These are phyloP conservation scores for Pseudogymnoascus pannorum DNA, from an alignment of 2,329 filamentous ascomycete species.

Conservation along the genomic window DNA sequence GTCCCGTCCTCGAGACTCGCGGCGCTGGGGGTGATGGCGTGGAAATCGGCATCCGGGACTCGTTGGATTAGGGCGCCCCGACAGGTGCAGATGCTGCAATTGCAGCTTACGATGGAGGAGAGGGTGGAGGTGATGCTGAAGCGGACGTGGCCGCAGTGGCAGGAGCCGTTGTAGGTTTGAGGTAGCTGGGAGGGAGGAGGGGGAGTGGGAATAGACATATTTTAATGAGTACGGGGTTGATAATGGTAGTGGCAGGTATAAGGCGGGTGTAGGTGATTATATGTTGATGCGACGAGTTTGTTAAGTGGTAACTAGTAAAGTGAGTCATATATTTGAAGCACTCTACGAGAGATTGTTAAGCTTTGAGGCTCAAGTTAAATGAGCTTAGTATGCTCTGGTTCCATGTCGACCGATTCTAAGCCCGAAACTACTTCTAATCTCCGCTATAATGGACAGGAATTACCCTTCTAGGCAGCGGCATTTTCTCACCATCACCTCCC, in stretches of 20 bases:
- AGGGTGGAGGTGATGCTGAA: not conserved
- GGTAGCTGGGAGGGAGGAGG: not conserved
- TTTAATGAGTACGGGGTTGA: not conserved
- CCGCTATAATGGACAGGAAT: too few relatives aligned
- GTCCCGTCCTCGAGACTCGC: not conserved
- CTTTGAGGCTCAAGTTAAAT: not conserved
- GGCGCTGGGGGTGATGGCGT: not conserved
- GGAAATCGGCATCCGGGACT: not conserved
- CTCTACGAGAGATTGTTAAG: not conserved
- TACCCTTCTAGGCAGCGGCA: too few relatives aligned
- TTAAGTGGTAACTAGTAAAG: not conserved
- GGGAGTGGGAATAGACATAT: not conserved
- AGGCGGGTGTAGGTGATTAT: not conserved
- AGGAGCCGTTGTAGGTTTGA: not conserved
- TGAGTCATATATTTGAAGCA: not conserved
- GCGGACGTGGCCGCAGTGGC: constrained; percentile 1
- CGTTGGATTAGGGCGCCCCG: not conserved
- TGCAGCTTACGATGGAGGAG: not conserved
- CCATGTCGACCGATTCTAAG: too few relatives aligned
- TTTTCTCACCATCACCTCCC: too few relatives aligned
- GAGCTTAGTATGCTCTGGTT: too few relatives aligned
- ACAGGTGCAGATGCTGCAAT: not conserved
- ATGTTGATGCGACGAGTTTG: not conserved
- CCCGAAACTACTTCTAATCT: too few relatives aligned
- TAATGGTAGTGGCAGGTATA: not conserved